Base-by-base conservation (phyloP, 2,329 filamentous ascomycete genomes). In the Phialophora macrospora region DNA sequence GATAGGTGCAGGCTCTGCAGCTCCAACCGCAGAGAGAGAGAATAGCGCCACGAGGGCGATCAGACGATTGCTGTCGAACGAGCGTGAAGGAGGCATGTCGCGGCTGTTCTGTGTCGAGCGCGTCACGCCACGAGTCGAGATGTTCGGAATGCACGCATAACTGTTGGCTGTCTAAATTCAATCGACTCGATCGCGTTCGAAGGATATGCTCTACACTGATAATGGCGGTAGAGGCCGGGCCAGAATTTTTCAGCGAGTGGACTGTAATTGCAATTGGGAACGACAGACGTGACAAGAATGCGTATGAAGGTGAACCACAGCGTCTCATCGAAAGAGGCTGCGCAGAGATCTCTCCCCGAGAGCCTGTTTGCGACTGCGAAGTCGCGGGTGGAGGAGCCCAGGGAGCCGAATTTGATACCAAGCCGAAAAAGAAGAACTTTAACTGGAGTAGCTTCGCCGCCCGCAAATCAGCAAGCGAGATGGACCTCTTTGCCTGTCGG, bases 1-100 rank as follows among this genome's bases (percentile, higher is more conserved):
- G 41, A 69, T 65, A 9, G 71, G 69, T 17, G 51, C 20, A 26
- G 69, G 64, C 12, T 55, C 32, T 22, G 55, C n/a, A n/a, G 46
- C 52, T 30, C 34, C 55, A 14, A 52, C 55, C 3, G 57, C 22
- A 34, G 26, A 48, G 28, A 48, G 44, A 28, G 17, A 57, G 4
- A 64, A 38, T 32, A 67, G 38, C 3, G 61, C 34, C 20, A 52
- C 38, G 2, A 57, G 14, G 1, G 46, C 32, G 26, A 65, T 48
- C 49, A 67, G 32, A 41, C 60, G 51, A 28, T 49, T 26, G 60
- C 41, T 28, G 26, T 22, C 7, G 28, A 48, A 20, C 8, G 52
- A 57, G 20, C 34, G 41, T 14, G 24, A 55, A 12, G n/a, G 14
- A 54, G 38, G 48, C 22, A 26, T 14, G 22, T 51, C 48, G 24